phyloP scores from a whole-genome alignment of 805 yeast species.

The Lachancea sp. region DNA sequence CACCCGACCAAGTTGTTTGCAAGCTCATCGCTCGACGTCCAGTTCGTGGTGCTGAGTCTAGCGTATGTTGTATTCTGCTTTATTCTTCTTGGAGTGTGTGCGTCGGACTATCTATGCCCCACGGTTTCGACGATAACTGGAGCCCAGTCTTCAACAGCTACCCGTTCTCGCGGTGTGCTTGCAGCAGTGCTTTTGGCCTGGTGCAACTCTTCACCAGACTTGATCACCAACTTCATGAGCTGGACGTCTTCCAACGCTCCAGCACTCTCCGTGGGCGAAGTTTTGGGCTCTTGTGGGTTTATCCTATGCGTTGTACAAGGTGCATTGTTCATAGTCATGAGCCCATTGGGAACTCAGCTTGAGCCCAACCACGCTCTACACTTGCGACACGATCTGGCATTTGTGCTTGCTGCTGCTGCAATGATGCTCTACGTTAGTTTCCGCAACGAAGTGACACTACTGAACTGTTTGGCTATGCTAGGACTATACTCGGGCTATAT shows the following conservation, averaged over 20 bases:
- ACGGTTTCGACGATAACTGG: slow-evolving; percentile 31
- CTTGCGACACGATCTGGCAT: slow-evolving; percentile 25
- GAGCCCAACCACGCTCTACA: slow-evolving; percentile 15
- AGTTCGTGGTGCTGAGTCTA: slow-evolving; percentile 22
- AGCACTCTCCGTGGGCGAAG: slow-evolving; percentile 32
- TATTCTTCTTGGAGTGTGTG: slow-evolving; percentile 30
- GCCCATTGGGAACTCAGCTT: slow-evolving; percentile 14
- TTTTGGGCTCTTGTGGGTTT: slow-evolving; percentile 34
- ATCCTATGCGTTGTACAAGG: slow-evolving; percentile 33
- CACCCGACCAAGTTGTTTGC: slow-evolving; percentile 27
- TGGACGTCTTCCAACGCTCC: slow-evolving; percentile 29
- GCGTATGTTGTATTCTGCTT: slow-evolving; percentile 25
- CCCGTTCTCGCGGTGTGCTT: slow-evolving; percentile 17
- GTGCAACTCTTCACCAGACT: slow-evolving; percentile 35
- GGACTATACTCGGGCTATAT: slow-evolving; percentile 21
- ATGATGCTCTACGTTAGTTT: slow-evolving; percentile 23
- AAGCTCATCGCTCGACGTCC: slow-evolving; percentile 15
- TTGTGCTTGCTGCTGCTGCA: slow-evolving; percentile 21
- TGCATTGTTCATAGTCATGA: slow-evolving; percentile 27
- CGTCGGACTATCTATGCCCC: slow-evolving; percentile 33
- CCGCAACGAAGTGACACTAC: slow-evolving; percentile 20
- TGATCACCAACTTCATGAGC: slow-evolving; percentile 32
- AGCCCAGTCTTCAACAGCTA: not conserved
- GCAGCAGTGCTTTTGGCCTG: slow-evolving; percentile 31
- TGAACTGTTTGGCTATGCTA: slow-evolving; percentile 26